Percentiles rank a stretch among this genome's conserved stretches.
These are phyloP conservation scores for Hypsizygus ulmarius DNA, from an alignment of 1,284 basidiomycete species.

Conservation along the genomic window DNA sequence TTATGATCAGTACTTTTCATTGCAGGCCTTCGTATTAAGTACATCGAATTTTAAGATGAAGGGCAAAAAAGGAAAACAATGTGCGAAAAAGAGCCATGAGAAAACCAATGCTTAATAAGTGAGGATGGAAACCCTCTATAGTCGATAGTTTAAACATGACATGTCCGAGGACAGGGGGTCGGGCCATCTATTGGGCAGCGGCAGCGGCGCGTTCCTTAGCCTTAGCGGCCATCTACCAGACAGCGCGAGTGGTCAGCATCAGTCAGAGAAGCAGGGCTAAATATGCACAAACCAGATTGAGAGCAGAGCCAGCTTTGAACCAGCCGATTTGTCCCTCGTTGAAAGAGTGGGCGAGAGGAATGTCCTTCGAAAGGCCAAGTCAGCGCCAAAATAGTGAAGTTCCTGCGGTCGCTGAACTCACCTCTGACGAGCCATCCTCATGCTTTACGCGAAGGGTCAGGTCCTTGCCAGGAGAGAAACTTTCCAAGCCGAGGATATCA, in stretches of 20 bases:
- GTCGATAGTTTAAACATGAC: neutral
- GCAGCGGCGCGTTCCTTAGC: constrained; percentile 39
- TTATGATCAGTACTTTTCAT: neutral
- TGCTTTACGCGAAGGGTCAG: constrained; percentile 81
- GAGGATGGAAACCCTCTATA: neutral
- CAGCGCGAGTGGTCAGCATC: neutral
- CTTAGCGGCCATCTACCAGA: constrained; percentile 44
- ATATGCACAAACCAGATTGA: constrained; percentile 64
- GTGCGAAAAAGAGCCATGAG: neutral
- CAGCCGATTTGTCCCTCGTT: constrained; percentile 90
- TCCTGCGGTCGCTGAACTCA: constrained; percentile 31
- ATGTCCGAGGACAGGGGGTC: neutral
- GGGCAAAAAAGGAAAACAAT: neutral
- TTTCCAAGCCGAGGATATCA: constrained; percentile 80
- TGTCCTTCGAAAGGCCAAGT: constrained; percentile 38
- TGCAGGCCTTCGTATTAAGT: neutral
- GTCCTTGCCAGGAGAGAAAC: constrained; percentile 86
- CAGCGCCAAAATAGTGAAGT: constrained; percentile 25
- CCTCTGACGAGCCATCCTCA: constrained; percentile 74
- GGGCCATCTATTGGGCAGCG: neutral
- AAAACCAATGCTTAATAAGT: neutral
- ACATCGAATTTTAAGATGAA: neutral
- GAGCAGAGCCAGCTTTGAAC: constrained; percentile 91
- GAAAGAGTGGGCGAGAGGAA: constrained; percentile 76
- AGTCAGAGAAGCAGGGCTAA: neutral